A percentile compares a stretch with the other conserved stretches of the same genome.
phyloP scores from a whole-genome alignment of 1,139 yeast species.

The Protomyces macrosporus region DNA sequence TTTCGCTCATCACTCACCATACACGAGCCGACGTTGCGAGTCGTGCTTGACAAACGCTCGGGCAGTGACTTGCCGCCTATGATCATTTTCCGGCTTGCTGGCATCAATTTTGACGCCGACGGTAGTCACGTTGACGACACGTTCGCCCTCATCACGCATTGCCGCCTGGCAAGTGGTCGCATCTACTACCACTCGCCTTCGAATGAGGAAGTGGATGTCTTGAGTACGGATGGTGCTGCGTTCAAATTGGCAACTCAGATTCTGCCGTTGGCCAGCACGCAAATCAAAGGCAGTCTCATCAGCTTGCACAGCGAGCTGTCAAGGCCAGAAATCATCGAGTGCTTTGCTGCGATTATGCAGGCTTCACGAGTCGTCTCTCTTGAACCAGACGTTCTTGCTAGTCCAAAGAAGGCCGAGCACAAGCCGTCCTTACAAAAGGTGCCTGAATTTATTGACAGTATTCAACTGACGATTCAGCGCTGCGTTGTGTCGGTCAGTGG shows the following conservation, averaged over 20 bases:
- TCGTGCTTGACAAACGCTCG: constrained; percentile 2
- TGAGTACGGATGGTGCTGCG: background rate
- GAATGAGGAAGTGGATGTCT: constrained; percentile 14
- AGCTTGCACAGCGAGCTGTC: constrained; percentile 12
- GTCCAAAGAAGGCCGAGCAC: background rate
- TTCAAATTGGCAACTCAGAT: background rate
- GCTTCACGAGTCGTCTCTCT: background rate
- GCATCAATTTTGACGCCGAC: constrained; percentile 3
- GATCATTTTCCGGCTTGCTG: constrained; percentile 12
- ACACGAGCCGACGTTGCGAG: constrained; percentile 20
- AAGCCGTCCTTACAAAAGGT: background rate
- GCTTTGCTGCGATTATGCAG: constrained; percentile 9
- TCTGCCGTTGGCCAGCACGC: background rate
- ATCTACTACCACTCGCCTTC: constrained; percentile 8
- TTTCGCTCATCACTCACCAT: background rate
- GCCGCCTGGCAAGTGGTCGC: constrained; percentile 8
- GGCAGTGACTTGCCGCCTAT: constrained; percentile 5
- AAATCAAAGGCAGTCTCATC: background rate
- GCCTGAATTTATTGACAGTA: background rate
- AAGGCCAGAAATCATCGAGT: constrained; percentile 14
- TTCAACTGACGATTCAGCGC: background rate
- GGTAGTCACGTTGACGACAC: background rate
- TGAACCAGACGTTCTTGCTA: constrained; percentile 2
- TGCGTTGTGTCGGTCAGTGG: constrained; percentile 3
- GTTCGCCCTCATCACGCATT: background rate